Evolutionary conservation across 805 yeast genomes (phyloP).

Genomic region (Barnettozyma wickerhamii): DNA sequence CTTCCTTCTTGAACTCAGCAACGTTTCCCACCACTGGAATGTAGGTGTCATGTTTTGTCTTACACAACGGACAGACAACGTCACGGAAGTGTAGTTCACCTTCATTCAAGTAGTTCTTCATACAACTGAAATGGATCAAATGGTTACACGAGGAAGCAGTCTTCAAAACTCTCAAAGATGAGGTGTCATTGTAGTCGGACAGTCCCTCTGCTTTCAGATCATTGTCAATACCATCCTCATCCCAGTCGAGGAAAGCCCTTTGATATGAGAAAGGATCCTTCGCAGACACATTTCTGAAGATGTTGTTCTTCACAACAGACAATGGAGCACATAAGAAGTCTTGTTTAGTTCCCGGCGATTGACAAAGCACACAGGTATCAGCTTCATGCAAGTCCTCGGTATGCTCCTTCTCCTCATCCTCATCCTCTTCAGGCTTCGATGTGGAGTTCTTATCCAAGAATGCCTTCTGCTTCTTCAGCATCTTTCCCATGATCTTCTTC

Average conservation of each 20-base stretch:
- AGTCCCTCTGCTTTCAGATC: constrained; percentile 26
- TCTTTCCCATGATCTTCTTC: constrained; percentile 54
- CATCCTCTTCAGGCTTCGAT: constrained; percentile 32
- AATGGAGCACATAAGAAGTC: constrained; percentile 59
- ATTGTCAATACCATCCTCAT: constrained; percentile 17
- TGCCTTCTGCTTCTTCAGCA: constrained; percentile 68
- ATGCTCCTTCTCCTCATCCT: no score
- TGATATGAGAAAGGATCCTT: not conserved
- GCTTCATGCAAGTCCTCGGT: constrained; percentile 22
- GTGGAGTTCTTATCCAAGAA: constrained; percentile 54
- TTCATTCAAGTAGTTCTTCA: constrained; percentile 60
- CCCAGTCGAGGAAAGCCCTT: constrained; percentile 21
- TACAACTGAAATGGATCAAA: constrained; percentile 83
- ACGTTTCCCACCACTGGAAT: constrained; percentile 48
- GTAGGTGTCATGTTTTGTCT: constrained; percentile 72
- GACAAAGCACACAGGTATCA: constrained; percentile 55
- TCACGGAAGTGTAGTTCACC: constrained; percentile 54
- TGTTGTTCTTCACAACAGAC: constrained; percentile 35
- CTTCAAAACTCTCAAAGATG: constrained; percentile 2
- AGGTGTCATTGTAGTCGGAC: constrained; percentile 17
- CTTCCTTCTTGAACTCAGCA: not conserved
- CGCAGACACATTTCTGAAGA: constrained; percentile 20
- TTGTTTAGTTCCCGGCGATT: constrained; percentile 41
- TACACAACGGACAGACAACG: constrained; percentile 92
- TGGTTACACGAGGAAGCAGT: constrained; percentile 76